These are phyloP conservation scores for Actinomortierella ambigua DNA, from an alignment of 371 early-diverging fungal genomes.

Conservation along the genomic window DNA sequence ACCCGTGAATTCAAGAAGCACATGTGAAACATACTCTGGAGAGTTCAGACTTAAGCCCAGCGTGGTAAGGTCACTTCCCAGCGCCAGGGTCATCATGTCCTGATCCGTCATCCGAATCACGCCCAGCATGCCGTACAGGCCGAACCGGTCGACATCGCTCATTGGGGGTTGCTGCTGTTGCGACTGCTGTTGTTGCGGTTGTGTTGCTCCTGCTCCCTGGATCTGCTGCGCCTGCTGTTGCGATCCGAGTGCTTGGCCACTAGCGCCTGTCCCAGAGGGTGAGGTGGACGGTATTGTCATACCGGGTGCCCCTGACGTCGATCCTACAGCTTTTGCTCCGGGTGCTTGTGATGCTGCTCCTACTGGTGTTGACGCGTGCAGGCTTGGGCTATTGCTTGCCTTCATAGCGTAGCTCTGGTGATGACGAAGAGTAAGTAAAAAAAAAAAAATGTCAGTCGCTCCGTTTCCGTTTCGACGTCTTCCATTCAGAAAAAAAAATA, in stretches of 20 bases:
- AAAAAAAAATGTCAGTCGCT: neutral
- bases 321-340: neutral
- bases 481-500: too few relatives aligned
- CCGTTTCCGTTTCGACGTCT: too few relatives aligned
- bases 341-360: slow-evolving; percentile 7
- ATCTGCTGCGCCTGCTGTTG: slow-evolving; percentile 6
- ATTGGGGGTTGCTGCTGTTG: slow-evolving; percentile 6
- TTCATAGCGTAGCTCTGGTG: slow-evolving; percentile 40
- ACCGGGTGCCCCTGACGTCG: too few relatives aligned
- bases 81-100: slow-evolving; percentile 70
- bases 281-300: too few relatives aligned
- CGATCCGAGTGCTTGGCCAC: too few relatives aligned
- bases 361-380: slow-evolving; percentile 15
- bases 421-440: neutral
- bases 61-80: slow-evolving; percentile 79
- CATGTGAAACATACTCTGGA: slow-evolving; percentile 55
- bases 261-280: too few relatives aligned
- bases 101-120: slow-evolving; percentile 78
- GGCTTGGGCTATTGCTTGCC: slow-evolving; percentile 34
- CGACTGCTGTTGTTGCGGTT: slow-evolving; percentile 2
- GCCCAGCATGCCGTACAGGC: slow-evolving; percentile 74
- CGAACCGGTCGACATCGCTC: slow-evolving; percentile 54
- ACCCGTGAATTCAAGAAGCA: too few relatives aligned
- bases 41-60: slow-evolving; percentile 81
- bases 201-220: neutral